These are phyloP conservation scores for Lolium multiflorum DNA, from an alignment of 176 grass and related monocot species.

Conservation along the genomic window DNA sequence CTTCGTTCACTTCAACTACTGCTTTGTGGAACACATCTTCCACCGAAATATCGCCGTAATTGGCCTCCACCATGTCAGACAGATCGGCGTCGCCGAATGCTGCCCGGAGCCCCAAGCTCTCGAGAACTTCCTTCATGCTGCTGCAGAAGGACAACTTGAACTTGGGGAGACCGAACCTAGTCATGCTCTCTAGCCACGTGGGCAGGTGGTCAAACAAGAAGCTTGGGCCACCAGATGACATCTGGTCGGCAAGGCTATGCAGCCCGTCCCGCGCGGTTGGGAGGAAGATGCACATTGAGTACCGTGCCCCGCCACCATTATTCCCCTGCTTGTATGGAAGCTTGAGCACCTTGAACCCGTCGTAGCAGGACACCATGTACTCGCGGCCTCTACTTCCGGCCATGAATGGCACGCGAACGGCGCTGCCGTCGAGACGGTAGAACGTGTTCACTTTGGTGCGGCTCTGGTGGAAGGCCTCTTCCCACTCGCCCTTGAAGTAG, in stretches of 20 bases:
- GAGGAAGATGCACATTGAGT: constrained; percentile 39
- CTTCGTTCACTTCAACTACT: background rate
- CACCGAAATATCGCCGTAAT: background rate
- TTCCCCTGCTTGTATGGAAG: background rate
- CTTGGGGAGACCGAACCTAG: background rate
- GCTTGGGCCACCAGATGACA: background rate
- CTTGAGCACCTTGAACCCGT: constrained; percentile 24
- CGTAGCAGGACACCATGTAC: background rate
- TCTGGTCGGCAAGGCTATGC: background rate
- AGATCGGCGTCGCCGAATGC: background rate
- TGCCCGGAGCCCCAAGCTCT: background rate
- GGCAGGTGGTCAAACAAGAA: constrained; percentile 3
- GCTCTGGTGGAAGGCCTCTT: background rate
- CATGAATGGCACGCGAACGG: constrained; percentile 5
- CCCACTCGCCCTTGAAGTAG: constrained; percentile 21
- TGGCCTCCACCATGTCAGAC: background rate
- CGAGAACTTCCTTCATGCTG: background rate
- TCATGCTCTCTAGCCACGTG: background rate
- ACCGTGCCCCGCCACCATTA: background rate
- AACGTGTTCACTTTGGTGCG: background rate
- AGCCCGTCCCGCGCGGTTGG: background rate
- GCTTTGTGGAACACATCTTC: constrained; percentile 6
- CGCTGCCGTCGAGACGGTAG: constrained; percentile 7
- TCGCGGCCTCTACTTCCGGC: background rate
- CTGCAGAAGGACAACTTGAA: constrained; percentile 19